A percentile compares a stretch with the other conserved stretches of the same genome.
Evolutionary conservation across 345 rosid genomes (phyloP).

Genomic region (Brassica incana): DNA sequence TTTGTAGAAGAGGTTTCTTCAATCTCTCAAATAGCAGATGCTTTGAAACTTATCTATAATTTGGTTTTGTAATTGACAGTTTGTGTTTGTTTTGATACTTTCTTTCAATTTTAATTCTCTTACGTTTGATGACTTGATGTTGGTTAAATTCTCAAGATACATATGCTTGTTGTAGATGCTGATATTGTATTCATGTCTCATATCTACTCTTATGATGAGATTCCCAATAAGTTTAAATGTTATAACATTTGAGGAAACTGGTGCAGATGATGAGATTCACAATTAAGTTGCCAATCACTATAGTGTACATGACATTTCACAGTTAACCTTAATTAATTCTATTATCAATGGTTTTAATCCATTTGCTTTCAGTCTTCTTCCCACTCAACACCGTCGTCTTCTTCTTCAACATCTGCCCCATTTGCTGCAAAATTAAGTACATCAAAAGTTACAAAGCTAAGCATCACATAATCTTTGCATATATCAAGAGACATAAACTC

Average conservation of each 20-base stretch:
- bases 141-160: not conserved
- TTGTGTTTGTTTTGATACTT: conserved; percentile 1
- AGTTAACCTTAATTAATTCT: not conserved
- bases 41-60: conserved; percentile 27
- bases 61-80: conserved; percentile 35
- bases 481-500: not conserved
- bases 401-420: conserved; percentile 58
- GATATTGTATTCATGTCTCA: not conserved
- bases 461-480: not conserved
- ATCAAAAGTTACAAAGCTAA: not conserved
- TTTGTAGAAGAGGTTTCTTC: conserved; percentile 22
- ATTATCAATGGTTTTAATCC: not conserved
- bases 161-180: not conserved
- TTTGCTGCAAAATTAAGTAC: not conserved
- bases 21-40: conserved; percentile 22
- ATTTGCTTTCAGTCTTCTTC: conserved; percentile 59
- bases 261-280: not conserved
- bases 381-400: conserved; percentile 67
- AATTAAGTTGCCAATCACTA: not conserved
- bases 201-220: not conserved
- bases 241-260: not conserved
- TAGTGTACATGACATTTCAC: not conserved
- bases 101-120: not conserved
- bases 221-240: not conserved
- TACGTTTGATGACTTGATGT: not conserved